Evolutionary conservation across 2,329 filamentous ascomycete genomes (phyloP).

Genomic region (Ophiostoma tasmaniense): DNA sequence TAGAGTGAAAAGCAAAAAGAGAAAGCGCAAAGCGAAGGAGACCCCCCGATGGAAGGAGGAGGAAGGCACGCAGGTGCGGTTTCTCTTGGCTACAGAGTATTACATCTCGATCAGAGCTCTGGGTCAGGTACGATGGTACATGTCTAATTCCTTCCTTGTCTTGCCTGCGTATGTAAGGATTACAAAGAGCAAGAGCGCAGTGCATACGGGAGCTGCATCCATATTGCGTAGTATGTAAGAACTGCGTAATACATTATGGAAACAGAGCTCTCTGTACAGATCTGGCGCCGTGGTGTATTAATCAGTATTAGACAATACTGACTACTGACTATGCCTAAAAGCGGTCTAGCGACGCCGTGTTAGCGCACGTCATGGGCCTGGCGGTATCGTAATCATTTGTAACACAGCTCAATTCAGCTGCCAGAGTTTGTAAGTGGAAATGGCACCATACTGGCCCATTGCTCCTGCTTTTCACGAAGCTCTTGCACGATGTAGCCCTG

Average conservation of each 20-base stretch:
- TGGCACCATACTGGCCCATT: neutral
- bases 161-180: slow-evolving; percentile 1
- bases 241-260: neutral
- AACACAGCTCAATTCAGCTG: slow-evolving; percentile 5
- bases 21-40: neutral
- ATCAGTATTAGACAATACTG: slow-evolving; percentile 2
- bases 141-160: neutral
- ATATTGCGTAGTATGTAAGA: neutral
- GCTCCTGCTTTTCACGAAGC: neutral
- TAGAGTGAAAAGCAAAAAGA: no score
- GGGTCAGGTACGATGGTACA: neutral
- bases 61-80: neutral
- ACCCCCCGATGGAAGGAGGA: neutral
- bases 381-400: slow-evolving; percentile 16
- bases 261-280: no score
- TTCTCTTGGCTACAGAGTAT: neutral
- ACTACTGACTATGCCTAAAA: neutral
- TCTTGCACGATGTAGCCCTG: neutral
- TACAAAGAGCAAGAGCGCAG: neutral
- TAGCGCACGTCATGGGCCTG: slow-evolving; percentile 15
- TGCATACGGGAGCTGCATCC: slow-evolving; percentile 1
- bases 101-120: neutral
- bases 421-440: neutral
- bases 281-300: neutral
- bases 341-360: neutral